Base-by-base conservation (phyloP, 1,284 basidiomycete genomes). In the Mixia osmundae region DNA sequence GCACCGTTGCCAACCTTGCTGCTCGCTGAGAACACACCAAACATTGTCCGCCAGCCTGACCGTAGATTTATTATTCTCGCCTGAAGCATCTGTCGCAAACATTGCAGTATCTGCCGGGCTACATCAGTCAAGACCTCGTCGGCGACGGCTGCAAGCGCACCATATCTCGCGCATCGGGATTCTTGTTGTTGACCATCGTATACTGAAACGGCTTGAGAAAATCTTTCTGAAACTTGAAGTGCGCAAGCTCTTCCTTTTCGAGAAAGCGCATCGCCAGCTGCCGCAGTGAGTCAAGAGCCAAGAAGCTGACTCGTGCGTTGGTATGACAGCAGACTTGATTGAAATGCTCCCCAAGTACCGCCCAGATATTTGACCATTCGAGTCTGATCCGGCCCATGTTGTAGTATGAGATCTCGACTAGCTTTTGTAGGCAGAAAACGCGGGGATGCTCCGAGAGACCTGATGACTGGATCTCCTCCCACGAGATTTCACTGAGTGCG, bases 171-270 rank as follows among this genome's bases (percentile, higher is more conserved):
- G 91, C 73, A 50, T 95, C 89, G 3, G 82, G 73, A 56, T 94
- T 91, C 41, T 72, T 68, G 58, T 95, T 97, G 54, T 95, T 77
- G 29, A 76, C 69, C 78, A 99, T 99, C 2, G 94, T 87, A 56
- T 91, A 76, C 60, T 97, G 87, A 55, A 97, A 99, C 1, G 91
- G 91, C 54, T 83, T 79, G 38, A 99, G 59, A 59, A 99, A 99
- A 55, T 99, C 91, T 57, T 97, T 99, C 51, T 99, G 91, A 61
- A 99, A 99, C 53, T 89, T 85, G 68, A 97, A 99, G 60, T 95
- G 85, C 0, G 83, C 71, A 45, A 99, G 56, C 56, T 99, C 91
- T 54, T 97, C 89, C 59, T 97, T 97, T 58, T 97, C 91, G 51
- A 99, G 65, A 59, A 99, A 99, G 31, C 89, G 73, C 82, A 91